Evolutionary conservation across 306 rosid species (phyloP), one percentile per base, ranked within the genome.

Genomic region (Vicia villosa): DNA sequence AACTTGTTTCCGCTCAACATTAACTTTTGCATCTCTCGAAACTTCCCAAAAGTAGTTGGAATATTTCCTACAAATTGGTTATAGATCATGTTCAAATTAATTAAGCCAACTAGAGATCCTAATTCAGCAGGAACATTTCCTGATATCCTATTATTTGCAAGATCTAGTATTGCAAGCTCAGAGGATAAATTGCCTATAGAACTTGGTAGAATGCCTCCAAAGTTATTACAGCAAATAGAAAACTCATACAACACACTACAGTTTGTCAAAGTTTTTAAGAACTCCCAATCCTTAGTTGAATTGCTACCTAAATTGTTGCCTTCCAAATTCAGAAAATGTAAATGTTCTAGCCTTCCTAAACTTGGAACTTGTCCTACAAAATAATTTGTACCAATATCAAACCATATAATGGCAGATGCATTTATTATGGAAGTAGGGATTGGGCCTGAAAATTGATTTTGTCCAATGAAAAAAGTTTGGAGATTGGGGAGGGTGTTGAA

Each of bases 131-230:
- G 81, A 21, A 85, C 40, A 15, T 6, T 34, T 37, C 82, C 77
- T 0, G 17, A 54, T 15, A 81, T 28, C 2, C 22, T 38, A 15
- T 79, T 85, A 2, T 0, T 0, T 0, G 8, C 49, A 8, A 74
- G 9, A 41, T 4, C 3, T 22, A 84, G 15, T 0, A 0, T 0
- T 5, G 0, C 40, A 4, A 84, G 66, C 5, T 58, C 46, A 57
- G 17, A 26, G 19, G 88, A 75, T 2, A 84, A 81, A 47, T 84
- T 81, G 10, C 68, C 78, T 12, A 70, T 0, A 0, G 37, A 40
- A 0, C 21, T 46, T 3, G 81, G 81, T 3, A 82, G 16, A 26
- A 2, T 49, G 16, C 84, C 86, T 34, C 81, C 77, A 55, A 85
- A 85, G 0, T 56, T 77, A 56, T 85, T 79, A 0, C 0, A 0